Percentiles rank a stretch among this genome's conserved stretches.
These are phyloP conservation scores for Oryza brachyantha DNA, from an alignment of 176 grass and related monocot genomes.

Conservation along the genomic window DNA sequence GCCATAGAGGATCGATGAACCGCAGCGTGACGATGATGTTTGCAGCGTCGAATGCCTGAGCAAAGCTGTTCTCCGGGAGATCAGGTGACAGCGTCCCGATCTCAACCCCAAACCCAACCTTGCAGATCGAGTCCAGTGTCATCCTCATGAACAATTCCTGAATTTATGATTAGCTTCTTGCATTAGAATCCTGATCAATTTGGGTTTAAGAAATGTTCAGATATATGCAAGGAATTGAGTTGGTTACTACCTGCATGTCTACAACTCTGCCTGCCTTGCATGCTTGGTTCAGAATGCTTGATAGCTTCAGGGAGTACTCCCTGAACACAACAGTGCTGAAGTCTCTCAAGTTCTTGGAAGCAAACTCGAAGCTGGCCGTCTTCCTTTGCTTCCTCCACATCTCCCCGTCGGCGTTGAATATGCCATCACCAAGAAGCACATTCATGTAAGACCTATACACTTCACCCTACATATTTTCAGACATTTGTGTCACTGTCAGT, in stretches of 20 bases:
- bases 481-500: not conserved
- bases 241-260: constrained; percentile 81
- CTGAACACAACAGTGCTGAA: constrained; percentile 83
- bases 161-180: constrained; percentile 2
- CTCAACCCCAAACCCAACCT: constrained; percentile 87
- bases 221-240: not conserved
- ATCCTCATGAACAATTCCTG: constrained; percentile 94
- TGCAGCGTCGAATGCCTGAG: constrained; percentile 72
- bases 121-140: constrained; percentile 90
- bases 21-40: constrained; percentile 84
- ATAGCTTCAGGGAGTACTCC: constrained; percentile 84
- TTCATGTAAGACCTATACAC: constrained; percentile 85
- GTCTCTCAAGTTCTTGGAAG: constrained; percentile 91
- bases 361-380: constrained; percentile 92
- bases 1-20: constrained; percentile 89
- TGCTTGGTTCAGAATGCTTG: constrained; percentile 58
- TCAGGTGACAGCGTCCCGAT: constrained; percentile 76
- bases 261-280: constrained; percentile 39
- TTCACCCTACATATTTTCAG: constrained; percentile 51
- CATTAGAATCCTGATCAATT: not conserved
- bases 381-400: constrained; percentile 91
- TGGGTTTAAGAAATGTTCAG: not conserved
- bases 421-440: constrained; percentile 85
- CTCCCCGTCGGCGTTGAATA: constrained; percentile 92
- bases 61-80: constrained; percentile 85